phyloP scores from a whole-genome alignment of 139 green algal species.

The Picochlorum sp. region DNA sequence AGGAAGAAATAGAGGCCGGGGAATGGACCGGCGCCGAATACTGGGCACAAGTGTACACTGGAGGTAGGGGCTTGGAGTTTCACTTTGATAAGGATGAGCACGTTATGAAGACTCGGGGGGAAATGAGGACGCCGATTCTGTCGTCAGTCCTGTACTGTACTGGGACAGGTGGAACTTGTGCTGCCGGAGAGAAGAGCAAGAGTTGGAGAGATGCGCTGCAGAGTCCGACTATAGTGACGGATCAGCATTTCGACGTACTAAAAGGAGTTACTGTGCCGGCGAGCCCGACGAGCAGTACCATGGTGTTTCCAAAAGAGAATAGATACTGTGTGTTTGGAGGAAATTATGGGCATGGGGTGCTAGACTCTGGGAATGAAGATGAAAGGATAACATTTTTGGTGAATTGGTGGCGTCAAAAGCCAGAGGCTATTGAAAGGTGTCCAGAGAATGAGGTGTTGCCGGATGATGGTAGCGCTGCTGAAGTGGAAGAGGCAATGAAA shows the following conservation, averaged over 20 bases:
- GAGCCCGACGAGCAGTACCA: slow-evolving; percentile 16
- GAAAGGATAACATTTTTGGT: slow-evolving; percentile 39
- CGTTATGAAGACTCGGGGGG: slow-evolving; percentile 14
- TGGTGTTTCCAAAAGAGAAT: slow-evolving; percentile 36
- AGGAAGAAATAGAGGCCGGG: background rate
- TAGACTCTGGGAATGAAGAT: slow-evolving; percentile 15
- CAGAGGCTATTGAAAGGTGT: slow-evolving; percentile 7
- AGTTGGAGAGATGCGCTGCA: slow-evolving; percentile 11
- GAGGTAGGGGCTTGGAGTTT: slow-evolving; percentile 47
- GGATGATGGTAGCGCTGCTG: background rate
- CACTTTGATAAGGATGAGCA: slow-evolving; percentile 70
- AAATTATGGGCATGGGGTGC: slow-evolving; percentile 48
- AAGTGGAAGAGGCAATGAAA: background rate
- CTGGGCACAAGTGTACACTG: slow-evolving; percentile 52
- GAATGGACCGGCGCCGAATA: slow-evolving; percentile 37
- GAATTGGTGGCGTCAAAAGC: slow-evolving; percentile 46
- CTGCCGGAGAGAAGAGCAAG: slow-evolving; percentile 3
- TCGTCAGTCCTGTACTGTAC: slow-evolving; percentile 56
- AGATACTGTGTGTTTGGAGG: slow-evolving; percentile 49
- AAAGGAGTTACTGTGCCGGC: background rate
- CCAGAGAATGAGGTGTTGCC: background rate
- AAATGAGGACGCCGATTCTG: slow-evolving; percentile 37
- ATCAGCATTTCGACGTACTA: slow-evolving; percentile 36
- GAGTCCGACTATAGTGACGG: slow-evolving; percentile 48
- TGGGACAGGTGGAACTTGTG: slow-evolving; percentile 4